phyloP scores from a whole-genome alignment of 805 yeast species.

The Metschnikowia henanensis region DNA sequence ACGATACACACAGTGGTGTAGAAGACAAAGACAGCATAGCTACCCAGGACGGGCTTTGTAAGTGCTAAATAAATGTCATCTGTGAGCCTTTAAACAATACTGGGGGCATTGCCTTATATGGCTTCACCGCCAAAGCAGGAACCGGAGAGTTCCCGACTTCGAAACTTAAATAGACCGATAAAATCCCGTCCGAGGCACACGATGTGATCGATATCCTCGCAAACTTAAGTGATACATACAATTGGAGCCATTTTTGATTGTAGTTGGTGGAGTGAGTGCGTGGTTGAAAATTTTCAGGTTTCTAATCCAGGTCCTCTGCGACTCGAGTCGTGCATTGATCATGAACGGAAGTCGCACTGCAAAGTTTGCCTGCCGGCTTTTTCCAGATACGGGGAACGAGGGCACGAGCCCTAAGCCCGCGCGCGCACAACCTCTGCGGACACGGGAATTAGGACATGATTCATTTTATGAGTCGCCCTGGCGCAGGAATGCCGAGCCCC shows the following conservation, averaged over 20 bases:
- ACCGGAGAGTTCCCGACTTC: background rate
- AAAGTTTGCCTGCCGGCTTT: no score
- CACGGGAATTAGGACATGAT: constrained; percentile 1
- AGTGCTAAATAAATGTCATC: constrained; percentile 14
- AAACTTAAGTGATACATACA: constrained; percentile 55
- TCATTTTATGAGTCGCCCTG: constrained; percentile 5
- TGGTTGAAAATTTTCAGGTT: constrained; percentile 7
- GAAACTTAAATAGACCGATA: constrained; percentile 11
- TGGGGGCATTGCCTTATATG: constrained; percentile 9
- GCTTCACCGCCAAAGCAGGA: constrained; percentile 5
- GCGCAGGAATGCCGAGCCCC: background rate
- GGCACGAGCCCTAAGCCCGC: constrained; percentile 12
- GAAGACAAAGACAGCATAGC: constrained; percentile 48
- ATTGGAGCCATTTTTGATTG: constrained; percentile 79
- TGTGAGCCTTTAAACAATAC: constrained; percentile 9
- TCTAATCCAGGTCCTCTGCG: background rate
- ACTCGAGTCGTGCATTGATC: constrained; percentile 9
- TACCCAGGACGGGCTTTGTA: constrained; percentile 42
- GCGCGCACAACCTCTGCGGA: background rate
- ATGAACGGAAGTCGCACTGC: background rate
- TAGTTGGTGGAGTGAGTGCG: constrained; percentile 8
- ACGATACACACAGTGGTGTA: constrained; percentile 19
- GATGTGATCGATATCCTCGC: constrained; percentile 27
- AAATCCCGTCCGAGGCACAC: constrained; percentile 39
- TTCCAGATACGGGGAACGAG: background rate